These are phyloP conservation scores for Suzukiozyma palmioleophila DNA, from an alignment of 1,139 yeast species.

Conservation along the genomic window DNA sequence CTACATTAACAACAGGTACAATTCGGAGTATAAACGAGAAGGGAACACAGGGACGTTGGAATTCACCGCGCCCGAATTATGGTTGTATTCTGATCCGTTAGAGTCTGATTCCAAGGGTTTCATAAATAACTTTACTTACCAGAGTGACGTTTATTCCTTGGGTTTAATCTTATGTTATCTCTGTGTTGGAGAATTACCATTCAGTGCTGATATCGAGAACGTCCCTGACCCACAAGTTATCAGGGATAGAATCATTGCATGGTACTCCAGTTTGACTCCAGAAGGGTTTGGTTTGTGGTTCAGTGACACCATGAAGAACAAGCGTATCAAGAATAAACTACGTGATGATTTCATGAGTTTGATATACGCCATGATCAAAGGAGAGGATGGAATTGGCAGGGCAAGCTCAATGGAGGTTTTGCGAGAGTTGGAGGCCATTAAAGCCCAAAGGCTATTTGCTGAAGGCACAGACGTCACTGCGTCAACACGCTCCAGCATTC, in stretches of 20 bases:
- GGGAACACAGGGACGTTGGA: constrained; percentile 88
- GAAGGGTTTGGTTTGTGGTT: constrained; percentile 26
- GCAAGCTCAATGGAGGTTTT: constrained; percentile 1
- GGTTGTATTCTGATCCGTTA: constrained; percentile 31
- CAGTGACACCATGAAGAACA: constrained; percentile 4
- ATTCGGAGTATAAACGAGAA: constrained; percentile 18
- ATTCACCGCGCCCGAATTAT: constrained; percentile 80
- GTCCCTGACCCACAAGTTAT: constrained; percentile 31
- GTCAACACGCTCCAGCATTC: neutral
- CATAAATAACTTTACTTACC: constrained; percentile 53
- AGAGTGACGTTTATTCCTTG: constrained; percentile 75
- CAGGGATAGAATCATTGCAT: constrained; percentile 22
- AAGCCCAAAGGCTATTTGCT: neutral
- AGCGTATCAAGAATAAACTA: constrained; percentile 7
- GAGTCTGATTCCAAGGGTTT: constrained; percentile 18
- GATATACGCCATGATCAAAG: constrained; percentile 31
- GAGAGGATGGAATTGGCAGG: constrained; percentile 8
- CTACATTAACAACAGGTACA: constrained; percentile 4
- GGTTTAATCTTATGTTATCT: constrained; percentile 77
- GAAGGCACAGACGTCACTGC: neutral
- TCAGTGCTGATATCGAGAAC: constrained; percentile 22
- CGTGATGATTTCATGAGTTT: constrained; percentile 19
- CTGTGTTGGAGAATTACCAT: constrained; percentile 70
- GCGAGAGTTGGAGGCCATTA: neutral
- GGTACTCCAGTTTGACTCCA: constrained; percentile 24